Base-by-base conservation (phyloP, 371 early-diverging fungal genomes). In the Saksenaea oblongispora region DNA sequence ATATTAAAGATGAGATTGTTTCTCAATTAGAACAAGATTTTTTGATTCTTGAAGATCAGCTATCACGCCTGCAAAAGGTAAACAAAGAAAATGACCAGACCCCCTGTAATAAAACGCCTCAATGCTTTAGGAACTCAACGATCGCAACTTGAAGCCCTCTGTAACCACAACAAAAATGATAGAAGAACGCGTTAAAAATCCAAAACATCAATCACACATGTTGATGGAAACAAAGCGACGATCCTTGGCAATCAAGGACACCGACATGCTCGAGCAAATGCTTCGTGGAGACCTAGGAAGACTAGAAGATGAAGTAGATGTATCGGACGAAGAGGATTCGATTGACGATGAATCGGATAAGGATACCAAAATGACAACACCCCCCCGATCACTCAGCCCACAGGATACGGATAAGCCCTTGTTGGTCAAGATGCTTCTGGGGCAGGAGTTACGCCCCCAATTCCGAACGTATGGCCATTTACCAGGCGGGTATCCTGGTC, bases 11-110 rank as follows among this genome's bases (percentile, higher is more conserved):
- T 55, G 78, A 79, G n/a, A 74, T 82, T 17, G 78, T 82, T 5
- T 74, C 80, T 13, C 80, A 82, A 41, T 60, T 82, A 42, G 83
- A 82, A 47, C 73, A 74, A 54, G 83, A 79, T 55, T 82, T 82
- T 62, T 64, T 79, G 64, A 69, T 70, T 13, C 60, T 82, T 15
- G 80, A 82, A 64, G 80, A 82, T 31, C 77, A 77, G 59, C 58
- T 82, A 22, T 72, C 74, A 18, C 65, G 64, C 28, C 63, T 82
- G 35, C 83, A 82, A 69, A 72, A 76, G 76, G 83, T 82, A 71
- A 69, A 60, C 13, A 24, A 55, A 61, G 26, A 31, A 39, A 28
- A 31, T 31, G 31, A 31, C 31, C 31, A 7, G 31, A 31, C 31
- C 31, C 31, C 31, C 31, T 7, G 4, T 31, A 7, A 7, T 31